Evolutionary conservation across 1,139 yeast species (phyloP), one percentile per base, ranked within the genome.

Genomic region (Zygosaccharomyces sapae): DNA sequence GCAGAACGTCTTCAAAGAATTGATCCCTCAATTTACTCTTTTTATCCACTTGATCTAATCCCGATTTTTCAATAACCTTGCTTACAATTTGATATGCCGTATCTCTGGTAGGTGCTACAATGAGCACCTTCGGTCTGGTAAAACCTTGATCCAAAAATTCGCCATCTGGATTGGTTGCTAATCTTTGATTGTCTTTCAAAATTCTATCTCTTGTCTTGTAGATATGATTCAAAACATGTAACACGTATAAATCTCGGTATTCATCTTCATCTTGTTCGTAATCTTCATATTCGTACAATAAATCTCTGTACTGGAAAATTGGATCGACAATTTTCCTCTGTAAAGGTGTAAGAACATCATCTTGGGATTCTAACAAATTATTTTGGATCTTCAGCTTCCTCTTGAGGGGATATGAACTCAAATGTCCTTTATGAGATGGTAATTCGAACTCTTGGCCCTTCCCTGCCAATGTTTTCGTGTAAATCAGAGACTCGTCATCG

Each of bases 121-220:
- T 80, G 48, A 92, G 71, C 1, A 85, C 90, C 61, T 89, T 90
- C 1, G 98, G 96, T 51, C 97, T 76, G 0, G 97, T 90, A 62
- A 89, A 94, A 12, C 98, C 97, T 66, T 92, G 98, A 65, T 92
- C 98, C 49, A 95, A 72, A 51, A 76, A 74, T 58, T 88, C 96
- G 25, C 51, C 50, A 38, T 65, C 69, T 6, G 55, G 46, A 31
- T 63, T 59, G 70, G 61, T 54, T 70, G 72, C 57, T 73, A 83
- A 47, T 57, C 79, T 81, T 39, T 77, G 76, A 55, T 83, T 86
- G 66, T 92, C 84, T 62, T 85, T 86, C 55, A 90, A 61, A 18
- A 90, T 77, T 25, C 83, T 71, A 64, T 89, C 96, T 63, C 97
- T 76, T 0, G 97, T 87, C 67, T 89, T 89, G 68, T 75, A 80